Evolutionary conservation across 495 filamentous ascomycete genomes (phyloP).

Genomic region (Parmelia sp.): DNA sequence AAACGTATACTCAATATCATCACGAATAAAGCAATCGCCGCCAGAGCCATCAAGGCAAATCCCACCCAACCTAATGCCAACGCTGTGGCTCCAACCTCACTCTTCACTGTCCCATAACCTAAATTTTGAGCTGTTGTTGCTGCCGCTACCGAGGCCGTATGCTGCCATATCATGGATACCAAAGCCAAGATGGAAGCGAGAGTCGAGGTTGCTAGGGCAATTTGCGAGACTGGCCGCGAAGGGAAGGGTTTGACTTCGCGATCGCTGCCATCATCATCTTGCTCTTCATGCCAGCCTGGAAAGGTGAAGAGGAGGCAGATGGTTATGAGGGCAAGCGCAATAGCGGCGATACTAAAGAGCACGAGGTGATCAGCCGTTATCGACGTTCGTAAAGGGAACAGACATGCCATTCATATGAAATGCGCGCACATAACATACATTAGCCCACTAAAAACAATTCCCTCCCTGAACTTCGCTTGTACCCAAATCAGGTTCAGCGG

Average conservation of each 20-base stretch:
- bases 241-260: constrained; percentile 76
- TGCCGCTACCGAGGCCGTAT: constrained; percentile 26
- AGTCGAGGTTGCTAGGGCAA: constrained; percentile 72
- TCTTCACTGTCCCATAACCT: constrained; percentile 26
- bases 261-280: constrained; percentile 56
- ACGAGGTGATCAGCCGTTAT: constrained; percentile 1
- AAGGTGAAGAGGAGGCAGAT: constrained; percentile 72
- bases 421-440: too few species aligned
- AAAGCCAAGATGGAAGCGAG: constrained; percentile 72
- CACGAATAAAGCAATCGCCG: constrained; percentile 22
- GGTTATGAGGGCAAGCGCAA: constrained; percentile 72
- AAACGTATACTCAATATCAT: constrained; percentile 24
- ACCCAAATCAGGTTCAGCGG: constrained; percentile 78
- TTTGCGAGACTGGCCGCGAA: constrained; percentile 63
- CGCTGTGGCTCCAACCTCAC: constrained; percentile 22
- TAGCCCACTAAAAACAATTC: constrained; percentile 55
- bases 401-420: constrained; percentile 43
- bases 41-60: constrained; percentile 18
- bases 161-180: constrained; percentile 65
- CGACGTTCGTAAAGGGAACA: not conserved
- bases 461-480: constrained; percentile 70
- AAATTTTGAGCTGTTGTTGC: constrained; percentile 23
- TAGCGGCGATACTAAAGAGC: constrained; percentile 61
- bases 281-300: constrained; percentile 74
- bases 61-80: constrained; percentile 28